Evolutionary conservation across 202 grass and related monocot genomes (phyloP).

Genomic region (Zoysia matrella): DNA sequence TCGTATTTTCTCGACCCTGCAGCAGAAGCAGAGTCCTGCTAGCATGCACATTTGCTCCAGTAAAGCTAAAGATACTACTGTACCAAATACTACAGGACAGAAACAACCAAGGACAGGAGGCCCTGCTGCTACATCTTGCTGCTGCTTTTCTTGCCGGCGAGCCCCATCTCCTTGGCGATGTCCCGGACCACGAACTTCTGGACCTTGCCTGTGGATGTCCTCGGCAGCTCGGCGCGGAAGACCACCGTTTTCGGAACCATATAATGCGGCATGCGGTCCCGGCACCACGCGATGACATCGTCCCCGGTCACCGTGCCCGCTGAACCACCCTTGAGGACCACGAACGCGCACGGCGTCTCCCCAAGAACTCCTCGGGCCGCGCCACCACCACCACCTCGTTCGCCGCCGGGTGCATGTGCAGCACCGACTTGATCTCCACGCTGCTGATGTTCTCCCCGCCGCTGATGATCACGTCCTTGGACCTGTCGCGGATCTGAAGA

Average conservation of each 20-base stretch:
- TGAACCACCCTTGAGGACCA: slow-evolving; percentile 57
- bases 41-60: too few species aligned
- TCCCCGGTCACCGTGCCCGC: slow-evolving; percentile 17
- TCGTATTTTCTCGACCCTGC: too few species aligned
- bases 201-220: slow-evolving; percentile 83
- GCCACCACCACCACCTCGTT: slow-evolving; percentile 78
- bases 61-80: too few species aligned
- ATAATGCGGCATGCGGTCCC: slow-evolving; percentile 74
- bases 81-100: too few species aligned
- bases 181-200: slow-evolving; percentile 53
- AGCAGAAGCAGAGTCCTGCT: too few species aligned
- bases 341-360: slow-evolving; percentile 89
- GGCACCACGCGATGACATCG: slow-evolving; percentile 70
- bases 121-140: slow-evolving; percentile 44
- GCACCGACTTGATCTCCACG: slow-evolving; percentile 82
- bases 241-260: slow-evolving; percentile 65
- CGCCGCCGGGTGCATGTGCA: slow-evolving; percentile 9
- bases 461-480: slow-evolving; percentile 95
- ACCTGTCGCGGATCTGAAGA: slow-evolving; percentile 77
- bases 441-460: slow-evolving; percentile 97
- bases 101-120: too few species aligned
- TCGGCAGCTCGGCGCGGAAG: slow-evolving; percentile 63
- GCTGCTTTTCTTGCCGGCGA: slow-evolving; percentile 21
- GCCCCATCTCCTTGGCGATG: slow-evolving; percentile 62
- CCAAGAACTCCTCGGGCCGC: slow-evolving; percentile 71